Evolutionary conservation across 306 rosid genomes (phyloP).

Genomic region (Begonia loranthoides): DNA sequence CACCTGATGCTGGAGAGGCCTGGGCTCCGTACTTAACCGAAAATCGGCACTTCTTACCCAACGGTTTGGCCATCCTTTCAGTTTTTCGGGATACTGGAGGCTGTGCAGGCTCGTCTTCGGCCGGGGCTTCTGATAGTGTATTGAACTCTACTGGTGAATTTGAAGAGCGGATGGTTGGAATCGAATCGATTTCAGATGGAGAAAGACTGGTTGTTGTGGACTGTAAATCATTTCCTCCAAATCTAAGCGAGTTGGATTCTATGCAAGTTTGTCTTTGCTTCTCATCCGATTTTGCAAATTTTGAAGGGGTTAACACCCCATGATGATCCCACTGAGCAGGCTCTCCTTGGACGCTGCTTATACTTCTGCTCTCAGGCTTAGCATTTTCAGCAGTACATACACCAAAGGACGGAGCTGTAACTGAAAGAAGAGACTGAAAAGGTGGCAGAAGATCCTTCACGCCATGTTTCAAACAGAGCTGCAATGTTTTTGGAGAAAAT

Average conservation of each 20-base stretch:
- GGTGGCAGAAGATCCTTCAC: slow-evolving; percentile 44
- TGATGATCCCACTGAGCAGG: slow-evolving; percentile 16
- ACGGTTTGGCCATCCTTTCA: slow-evolving; percentile 16
- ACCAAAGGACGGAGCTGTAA: slow-evolving; percentile 16
- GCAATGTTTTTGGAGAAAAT: slow-evolving; percentile 34
- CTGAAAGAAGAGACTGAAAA: slow-evolving; percentile 24
- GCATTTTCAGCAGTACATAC: slow-evolving; percentile 15
- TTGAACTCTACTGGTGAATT: slow-evolving; percentile 15
- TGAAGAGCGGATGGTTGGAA: slow-evolving; percentile 22
- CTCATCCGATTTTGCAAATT: slow-evolving; percentile 13
- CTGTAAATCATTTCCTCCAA: slow-evolving; percentile 33
- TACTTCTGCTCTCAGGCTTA: slow-evolving; percentile 8
- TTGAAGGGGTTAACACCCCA: slow-evolving; percentile 9
- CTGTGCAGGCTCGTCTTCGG: slow-evolving; percentile 16
- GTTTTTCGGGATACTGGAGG: slow-evolving; percentile 15
- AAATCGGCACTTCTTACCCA: slow-evolving; percentile 37
- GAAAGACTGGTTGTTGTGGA: slow-evolving; percentile 28
- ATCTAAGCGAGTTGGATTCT: slow-evolving; percentile 22
- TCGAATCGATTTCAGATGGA: slow-evolving; percentile 28
- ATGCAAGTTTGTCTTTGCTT: slow-evolving; percentile 18
- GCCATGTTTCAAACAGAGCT: slow-evolving; percentile 44
- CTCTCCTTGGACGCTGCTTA: slow-evolving; percentile 12
- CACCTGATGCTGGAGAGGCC: slow-evolving; percentile 22
- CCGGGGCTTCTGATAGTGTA: slow-evolving; percentile 20
- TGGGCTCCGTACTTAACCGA: slow-evolving; percentile 20